Conservation (phyloP, 306 rosid species). For the Rosa persica region DNA sequence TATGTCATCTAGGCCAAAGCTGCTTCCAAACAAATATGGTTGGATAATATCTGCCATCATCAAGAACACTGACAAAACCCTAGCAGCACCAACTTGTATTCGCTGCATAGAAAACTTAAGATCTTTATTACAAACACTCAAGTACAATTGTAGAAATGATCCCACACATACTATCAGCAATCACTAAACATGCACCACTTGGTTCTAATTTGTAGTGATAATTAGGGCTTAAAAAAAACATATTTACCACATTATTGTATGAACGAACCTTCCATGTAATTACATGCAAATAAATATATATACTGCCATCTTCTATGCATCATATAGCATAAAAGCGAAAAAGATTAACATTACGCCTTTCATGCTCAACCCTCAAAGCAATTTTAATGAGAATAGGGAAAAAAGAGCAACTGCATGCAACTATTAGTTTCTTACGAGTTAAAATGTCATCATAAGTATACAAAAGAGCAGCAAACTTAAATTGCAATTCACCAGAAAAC, state of each 20-base stretch:
- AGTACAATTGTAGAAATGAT: background rate
- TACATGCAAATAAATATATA: background rate
- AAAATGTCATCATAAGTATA: background rate
- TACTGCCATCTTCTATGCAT: background rate
- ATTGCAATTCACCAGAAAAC: background rate
- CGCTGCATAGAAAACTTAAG: constrained; percentile 45
- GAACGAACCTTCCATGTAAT: background rate
- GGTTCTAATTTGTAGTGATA: background rate
- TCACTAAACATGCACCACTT: background rate
- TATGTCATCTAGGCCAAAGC: constrained; percentile 65
- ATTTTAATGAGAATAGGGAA: background rate
- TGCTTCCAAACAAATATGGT: constrained; percentile 57
- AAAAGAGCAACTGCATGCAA: background rate
- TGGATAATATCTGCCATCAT: constrained; percentile 55
- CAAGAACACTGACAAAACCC: constrained; percentile 67
- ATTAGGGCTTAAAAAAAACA: background rate
- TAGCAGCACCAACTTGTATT: constrained; percentile 79
- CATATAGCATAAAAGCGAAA: background rate
- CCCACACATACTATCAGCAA: background rate
- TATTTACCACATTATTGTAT: background rate
- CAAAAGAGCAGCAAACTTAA: background rate
- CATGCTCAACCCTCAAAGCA: background rate
- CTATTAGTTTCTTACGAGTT: background rate
- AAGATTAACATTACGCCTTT: background rate
- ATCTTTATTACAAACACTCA: background rate